phyloP scores from a whole-genome alignment of 1,284 basidiomycete genomes.

The Apiotrichum mycotoxinovorans region DNA sequence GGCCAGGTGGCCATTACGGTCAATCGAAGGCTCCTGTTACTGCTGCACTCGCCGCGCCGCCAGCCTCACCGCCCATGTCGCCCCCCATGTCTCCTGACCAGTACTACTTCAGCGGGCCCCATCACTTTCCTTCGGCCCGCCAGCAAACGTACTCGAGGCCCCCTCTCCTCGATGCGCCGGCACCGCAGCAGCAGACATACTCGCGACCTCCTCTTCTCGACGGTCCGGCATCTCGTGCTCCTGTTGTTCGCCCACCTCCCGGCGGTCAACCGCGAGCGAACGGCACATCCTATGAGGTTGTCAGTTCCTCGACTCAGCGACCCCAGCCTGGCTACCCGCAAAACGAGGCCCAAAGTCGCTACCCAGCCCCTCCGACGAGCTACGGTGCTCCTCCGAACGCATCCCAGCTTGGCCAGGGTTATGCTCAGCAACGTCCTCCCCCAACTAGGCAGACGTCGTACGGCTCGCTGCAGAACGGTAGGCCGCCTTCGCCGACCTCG shows the following conservation, averaged over 20 bases:
- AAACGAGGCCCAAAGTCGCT: background rate
- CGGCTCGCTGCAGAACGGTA: background rate
- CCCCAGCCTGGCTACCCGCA: background rate
- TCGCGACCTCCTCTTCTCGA: constrained; percentile 19
- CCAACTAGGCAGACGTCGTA: background rate
- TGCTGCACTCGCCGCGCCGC: background rate
- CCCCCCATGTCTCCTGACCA: constrained; percentile 9
- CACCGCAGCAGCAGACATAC: constrained; percentile 11
- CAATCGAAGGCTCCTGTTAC: background rate
- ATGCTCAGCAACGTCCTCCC: background rate
- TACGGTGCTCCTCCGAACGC: background rate
- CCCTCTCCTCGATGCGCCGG: constrained; percentile 11
- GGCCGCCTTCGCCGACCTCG: constrained; percentile 7
- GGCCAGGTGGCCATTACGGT: background rate
- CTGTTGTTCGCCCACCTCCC: background rate
- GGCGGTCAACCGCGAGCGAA: background rate
- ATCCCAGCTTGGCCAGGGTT: background rate
- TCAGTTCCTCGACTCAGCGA: background rate
- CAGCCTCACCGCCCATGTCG: constrained; percentile 5
- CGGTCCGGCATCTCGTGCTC: background rate
- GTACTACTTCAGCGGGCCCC: constrained; percentile 2
- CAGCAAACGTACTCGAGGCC: constrained; percentile 17
- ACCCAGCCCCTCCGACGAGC: background rate
- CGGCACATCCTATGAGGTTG: background rate
- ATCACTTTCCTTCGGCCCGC: background rate